Percentiles rank a stretch among this genome's conserved stretches.
Conservation (phyloP, 805 yeast genomes). For the Blastobotrys chiropterorum region DNA sequence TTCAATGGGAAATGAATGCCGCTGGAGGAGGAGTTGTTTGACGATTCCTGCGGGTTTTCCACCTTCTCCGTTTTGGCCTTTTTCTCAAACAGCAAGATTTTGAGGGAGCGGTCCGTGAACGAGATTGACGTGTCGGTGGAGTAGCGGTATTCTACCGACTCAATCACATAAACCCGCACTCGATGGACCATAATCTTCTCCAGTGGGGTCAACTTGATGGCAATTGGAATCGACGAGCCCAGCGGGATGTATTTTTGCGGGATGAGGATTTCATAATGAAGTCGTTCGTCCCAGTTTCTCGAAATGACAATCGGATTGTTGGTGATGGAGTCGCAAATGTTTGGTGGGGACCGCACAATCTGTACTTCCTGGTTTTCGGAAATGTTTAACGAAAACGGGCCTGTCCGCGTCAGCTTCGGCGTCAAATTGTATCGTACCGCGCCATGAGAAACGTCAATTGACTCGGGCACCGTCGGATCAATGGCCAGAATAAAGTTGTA, state of each 20-base stretch:
- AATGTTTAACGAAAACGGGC: constrained; percentile 79
- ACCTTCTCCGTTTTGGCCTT: constrained; percentile 20
- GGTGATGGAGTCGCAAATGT: constrained; percentile 56
- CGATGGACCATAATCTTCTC: constrained; percentile 87
- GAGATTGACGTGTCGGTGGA: constrained; percentile 83
- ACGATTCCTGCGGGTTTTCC: neutral
- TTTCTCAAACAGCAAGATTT: constrained; percentile 63
- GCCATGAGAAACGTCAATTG: constrained; percentile 75
- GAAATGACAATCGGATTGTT: constrained; percentile 88
- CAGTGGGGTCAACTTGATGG: constrained; percentile 76
- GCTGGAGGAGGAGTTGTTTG: neutral
- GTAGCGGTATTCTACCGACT: constrained; percentile 83
- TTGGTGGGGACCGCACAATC: constrained; percentile 71
- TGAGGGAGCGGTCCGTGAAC: constrained; percentile 31
- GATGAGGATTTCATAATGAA: constrained; percentile 83
- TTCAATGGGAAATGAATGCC: neutral
- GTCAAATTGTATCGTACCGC: constrained; percentile 62
- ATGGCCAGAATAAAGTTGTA: constrained; percentile 88
- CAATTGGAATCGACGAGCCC: constrained; percentile 77
- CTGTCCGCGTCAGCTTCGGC: constrained; percentile 68
- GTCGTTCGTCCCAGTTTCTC: constrained; percentile 88
- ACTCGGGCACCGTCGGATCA: constrained; percentile 75
- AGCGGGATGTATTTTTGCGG: constrained; percentile 84
- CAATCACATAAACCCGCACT: constrained; percentile 76
- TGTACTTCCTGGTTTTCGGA: constrained; percentile 55